Conservation (phyloP, 2,329 filamentous ascomycete species). For the Gnomoniopsis smithogilvyi region DNA sequence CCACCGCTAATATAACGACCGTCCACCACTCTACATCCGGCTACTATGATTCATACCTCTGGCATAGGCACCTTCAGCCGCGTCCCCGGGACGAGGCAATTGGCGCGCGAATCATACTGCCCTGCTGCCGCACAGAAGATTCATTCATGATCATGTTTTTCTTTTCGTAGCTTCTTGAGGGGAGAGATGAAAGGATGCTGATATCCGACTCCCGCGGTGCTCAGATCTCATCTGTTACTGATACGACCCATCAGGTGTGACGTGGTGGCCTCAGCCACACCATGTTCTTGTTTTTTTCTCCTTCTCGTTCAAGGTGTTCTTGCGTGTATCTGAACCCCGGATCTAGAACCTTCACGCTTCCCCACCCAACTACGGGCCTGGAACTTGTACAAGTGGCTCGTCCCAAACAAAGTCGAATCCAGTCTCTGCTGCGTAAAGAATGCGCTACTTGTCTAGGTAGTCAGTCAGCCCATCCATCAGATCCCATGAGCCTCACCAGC, state of each 20-base stretch:
- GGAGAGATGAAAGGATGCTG: not conserved
- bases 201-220: not conserved
- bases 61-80: not conserved
- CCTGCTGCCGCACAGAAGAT: not conserved
- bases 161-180: not conserved
- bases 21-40: not conserved
- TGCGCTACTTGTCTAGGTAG: no score
- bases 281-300: no score
- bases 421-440: no score
- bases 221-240: not conserved
- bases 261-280: not conserved
- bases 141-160: not conserved
- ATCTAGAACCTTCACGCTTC: not conserved
- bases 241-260: not conserved
- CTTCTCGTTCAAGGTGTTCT: not conserved
- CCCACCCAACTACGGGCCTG: not conserved
- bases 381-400: not conserved
- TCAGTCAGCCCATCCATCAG: not conserved
- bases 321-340: not conserved
- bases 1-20: not conserved
- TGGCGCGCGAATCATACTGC: constrained; percentile 9
- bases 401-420: not conserved
- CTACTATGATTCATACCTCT: not conserved
- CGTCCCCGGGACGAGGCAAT: not conserved
- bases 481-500: not conserved